phyloP scores from a whole-genome alignment of 768 basidiomycete genomes.

The Hygrophoropsis aurantiaca region DNA sequence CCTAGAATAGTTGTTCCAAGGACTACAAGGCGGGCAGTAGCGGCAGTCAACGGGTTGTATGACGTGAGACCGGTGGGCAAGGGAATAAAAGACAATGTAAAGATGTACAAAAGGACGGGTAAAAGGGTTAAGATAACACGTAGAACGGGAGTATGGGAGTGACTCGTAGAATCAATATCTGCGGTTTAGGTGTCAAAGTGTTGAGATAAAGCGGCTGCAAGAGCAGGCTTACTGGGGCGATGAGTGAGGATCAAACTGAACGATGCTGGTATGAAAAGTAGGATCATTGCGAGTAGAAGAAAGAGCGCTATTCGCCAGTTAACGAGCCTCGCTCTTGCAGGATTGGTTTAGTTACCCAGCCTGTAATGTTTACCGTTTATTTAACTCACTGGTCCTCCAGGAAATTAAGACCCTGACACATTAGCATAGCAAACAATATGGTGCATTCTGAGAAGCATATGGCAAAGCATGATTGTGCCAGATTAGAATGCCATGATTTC shows the following conservation, averaged over 20 bases:
- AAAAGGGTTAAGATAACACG: conserved; percentile 44
- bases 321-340: conserved; percentile 53
- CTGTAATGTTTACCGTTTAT: neutral
- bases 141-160: conserved; percentile 28
- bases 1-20: conserved; percentile 81
- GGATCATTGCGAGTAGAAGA: conserved; percentile 57
- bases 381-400: conserved; percentile 54
- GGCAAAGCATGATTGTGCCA: conserved; percentile 63
- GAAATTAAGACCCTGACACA: conserved; percentile 64
- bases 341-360: neutral
- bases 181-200: neutral
- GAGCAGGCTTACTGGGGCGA: conserved; percentile 26
- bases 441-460: conserved; percentile 75
- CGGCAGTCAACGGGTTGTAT: conserved; percentile 44
- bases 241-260: conserved; percentile 58
- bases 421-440: conserved; percentile 67
- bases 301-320: conserved; percentile 71
- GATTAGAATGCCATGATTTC: conserved; percentile 47
- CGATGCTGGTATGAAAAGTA: conserved; percentile 67
- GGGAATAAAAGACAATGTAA: conserved; percentile 65
- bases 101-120: conserved; percentile 55
- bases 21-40: conserved; percentile 65
- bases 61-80: conserved; percentile 52
- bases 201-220: neutral
- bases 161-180: conserved; percentile 2